Base-by-base conservation (phyloP, 371 early-diverging fungal species). In the Choanephora cucurbitarum region DNA sequence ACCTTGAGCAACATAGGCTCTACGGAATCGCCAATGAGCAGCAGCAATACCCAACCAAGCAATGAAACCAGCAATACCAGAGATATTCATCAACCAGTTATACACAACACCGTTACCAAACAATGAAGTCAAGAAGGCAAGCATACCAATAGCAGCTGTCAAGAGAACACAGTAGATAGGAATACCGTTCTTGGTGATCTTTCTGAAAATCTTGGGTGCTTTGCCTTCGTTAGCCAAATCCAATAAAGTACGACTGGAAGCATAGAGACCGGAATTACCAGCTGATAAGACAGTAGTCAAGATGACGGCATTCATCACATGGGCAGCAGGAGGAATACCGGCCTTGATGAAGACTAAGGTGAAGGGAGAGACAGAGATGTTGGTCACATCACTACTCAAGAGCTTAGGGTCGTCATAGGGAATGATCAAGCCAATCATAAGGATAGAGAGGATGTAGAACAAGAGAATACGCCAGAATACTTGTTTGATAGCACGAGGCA, bases 21-120 rank as follows among this genome's bases (percentile, higher is more conserved):
- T 78, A 40, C 93, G 89, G 85, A 94, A 94, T 14, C 93, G 87
- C 49, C 83, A 79, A 62, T 94, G 93, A 47, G 83, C 80, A 33
- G 86, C 68, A 6, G 83, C 80, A 63, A 94, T 94, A 57, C 88
- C 71, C 44, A 74, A 52, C 94, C 94, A 94, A 47, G 91, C 86
- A 44, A 90, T 74, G 57, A 93, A 83, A 23, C 92, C 91, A 1
- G 92, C 82, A 22, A 88, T 76, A 32, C 88, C 87, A 32, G 89
- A 79, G 28, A 93, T 66, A 47, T 82, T 79, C 58, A 89, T 59
- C 24, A 93, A 70, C 69, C 67, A 64, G 32, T 58, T 65, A 42
- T 78, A 81, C 9, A 79, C 80, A 46, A 76, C 57, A 53, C 80
- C 80, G 44, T 69, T 66, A 42, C 73, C 70, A 31, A 73, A 73